Evolutionary conservation across 2,329 filamentous ascomycete species (phyloP).

Genomic region (Fusarium sp.): DNA sequence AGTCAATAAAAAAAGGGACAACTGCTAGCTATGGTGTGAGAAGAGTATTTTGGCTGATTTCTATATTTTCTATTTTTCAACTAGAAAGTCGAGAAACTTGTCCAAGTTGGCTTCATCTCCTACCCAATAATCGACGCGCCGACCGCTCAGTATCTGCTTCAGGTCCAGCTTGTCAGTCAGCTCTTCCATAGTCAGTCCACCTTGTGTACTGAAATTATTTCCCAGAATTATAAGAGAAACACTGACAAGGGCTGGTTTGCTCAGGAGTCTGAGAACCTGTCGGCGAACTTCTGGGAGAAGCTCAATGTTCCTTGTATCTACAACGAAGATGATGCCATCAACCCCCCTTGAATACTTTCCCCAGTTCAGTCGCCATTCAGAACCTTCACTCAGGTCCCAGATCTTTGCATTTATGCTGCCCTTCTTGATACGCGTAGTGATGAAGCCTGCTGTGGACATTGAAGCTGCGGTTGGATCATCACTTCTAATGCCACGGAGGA

Average conservation of each 20-base stretch:
- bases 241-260: background rate
- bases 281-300: background rate
- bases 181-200: background rate
- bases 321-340: background rate
- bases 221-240: background rate
- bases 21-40: too few species aligned
- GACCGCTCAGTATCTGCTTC: background rate
- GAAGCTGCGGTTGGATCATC: too few species aligned
- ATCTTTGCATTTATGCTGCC: background rate
- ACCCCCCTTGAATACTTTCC: background rate
- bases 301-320: background rate
- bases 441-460: background rate
- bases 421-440: background rate
- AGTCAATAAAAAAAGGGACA: too few species aligned
- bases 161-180: background rate
- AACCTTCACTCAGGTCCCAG: background rate
- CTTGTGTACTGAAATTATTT: background rate
- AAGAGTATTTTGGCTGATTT: too few species aligned
- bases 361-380: background rate
- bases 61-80: too few species aligned
- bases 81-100: too few species aligned
- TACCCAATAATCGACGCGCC: too few species aligned
- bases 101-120: too few species aligned
- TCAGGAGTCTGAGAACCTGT: background rate
- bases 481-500: background rate